A percentile compares a stretch with the other conserved stretches of the same genome.
Conservation (phyloP, 2,329 filamentous ascomycete species). For the Thelonectria discophora region DNA sequence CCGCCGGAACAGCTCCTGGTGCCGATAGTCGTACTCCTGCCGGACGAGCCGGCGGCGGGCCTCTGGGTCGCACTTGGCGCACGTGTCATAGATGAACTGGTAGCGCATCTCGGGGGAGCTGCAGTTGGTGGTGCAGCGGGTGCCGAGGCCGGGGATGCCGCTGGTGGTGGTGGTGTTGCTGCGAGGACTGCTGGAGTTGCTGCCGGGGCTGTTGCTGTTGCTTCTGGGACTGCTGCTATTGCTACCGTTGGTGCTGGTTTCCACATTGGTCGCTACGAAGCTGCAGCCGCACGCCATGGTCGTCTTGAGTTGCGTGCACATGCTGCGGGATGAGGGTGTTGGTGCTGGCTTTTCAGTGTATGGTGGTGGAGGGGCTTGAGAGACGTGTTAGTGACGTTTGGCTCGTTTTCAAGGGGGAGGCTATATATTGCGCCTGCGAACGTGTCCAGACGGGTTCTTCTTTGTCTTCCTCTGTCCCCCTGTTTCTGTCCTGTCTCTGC, state of each 20-base stretch:
- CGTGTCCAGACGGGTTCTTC: not conserved
- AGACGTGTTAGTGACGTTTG: not conserved
- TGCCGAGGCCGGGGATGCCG: not conserved
- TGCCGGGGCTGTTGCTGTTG: too few relatives aligned
- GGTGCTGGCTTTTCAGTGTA: not conserved
- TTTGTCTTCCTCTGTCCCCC: not conserved
- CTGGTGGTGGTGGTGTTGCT: too few relatives aligned
- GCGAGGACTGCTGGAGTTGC: too few relatives aligned
- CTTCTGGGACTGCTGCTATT: too few relatives aligned
- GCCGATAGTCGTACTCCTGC: slow-evolving; percentile 41
- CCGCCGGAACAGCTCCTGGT: slow-evolving; percentile 38
- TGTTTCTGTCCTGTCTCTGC: not conserved
- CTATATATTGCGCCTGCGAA: too few relatives aligned
- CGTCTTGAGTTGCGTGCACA: slow-evolving; percentile 40
- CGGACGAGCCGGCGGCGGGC: slow-evolving; percentile 39
- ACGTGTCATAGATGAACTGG: slow-evolving; percentile 47
- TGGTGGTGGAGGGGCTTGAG: not conserved
- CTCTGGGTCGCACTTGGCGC: slow-evolving; percentile 48
- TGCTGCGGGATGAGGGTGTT: slow-evolving; percentile 5
- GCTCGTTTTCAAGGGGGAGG: too few relatives aligned
- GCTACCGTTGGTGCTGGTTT: not conserved
- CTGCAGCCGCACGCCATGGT: slow-evolving; percentile 42
- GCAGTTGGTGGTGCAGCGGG: slow-evolving; percentile 12
- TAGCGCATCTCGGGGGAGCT: slow-evolving; percentile 28
- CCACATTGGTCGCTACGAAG: slow-evolving; percentile 30